A percentile compares a stretch with the other conserved stretches of the same genome.
phyloP scores from a whole-genome alignment of 176 grass and related monocot species.

The Bolboschoenus planiculmis region DNA sequence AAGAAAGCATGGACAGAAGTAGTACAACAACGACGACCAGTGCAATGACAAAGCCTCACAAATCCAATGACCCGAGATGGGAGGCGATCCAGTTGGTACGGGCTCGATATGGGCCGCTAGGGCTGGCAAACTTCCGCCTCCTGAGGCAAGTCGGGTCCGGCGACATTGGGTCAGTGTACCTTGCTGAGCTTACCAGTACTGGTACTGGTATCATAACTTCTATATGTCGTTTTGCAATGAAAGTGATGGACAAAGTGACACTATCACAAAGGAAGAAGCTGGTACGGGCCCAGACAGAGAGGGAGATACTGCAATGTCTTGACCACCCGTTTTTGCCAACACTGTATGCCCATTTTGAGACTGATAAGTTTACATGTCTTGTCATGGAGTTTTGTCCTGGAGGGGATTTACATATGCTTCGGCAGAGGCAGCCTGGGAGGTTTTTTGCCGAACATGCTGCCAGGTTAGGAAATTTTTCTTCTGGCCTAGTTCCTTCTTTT shows the following conservation, averaged over 20 bases:
- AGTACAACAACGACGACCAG: slow-evolving; percentile 42
- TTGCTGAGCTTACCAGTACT: slow-evolving; percentile 52
- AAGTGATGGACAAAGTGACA: slow-evolving; percentile 70
- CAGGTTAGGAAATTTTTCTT: slow-evolving; percentile 38
- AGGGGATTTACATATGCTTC: slow-evolving; percentile 63
- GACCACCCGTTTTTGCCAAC: slow-evolving; percentile 81
- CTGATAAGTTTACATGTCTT: slow-evolving; percentile 74
- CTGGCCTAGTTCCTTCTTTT: neutral
- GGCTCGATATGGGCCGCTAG: slow-evolving; percentile 39
- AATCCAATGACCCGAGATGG: slow-evolving; percentile 68
- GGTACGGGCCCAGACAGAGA: slow-evolving; percentile 60
- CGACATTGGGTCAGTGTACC: slow-evolving; percentile 70
- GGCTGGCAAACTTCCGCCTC: slow-evolving; percentile 59
- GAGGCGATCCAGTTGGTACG: slow-evolving; percentile 50
- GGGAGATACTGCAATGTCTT: slow-evolving; percentile 66
- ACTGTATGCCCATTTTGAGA: slow-evolving; percentile 77
- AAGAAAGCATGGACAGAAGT: slow-evolving; percentile 68
- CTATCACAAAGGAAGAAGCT: slow-evolving; percentile 57
- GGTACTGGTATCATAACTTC: neutral
- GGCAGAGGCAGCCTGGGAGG: slow-evolving; percentile 71
- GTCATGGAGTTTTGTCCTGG: slow-evolving; percentile 93
- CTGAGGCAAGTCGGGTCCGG: slow-evolving; percentile 68
- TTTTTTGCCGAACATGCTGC: slow-evolving; percentile 60
- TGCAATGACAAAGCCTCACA: slow-evolving; percentile 57
- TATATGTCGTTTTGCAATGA: slow-evolving; percentile 66